Conservation (phyloP, 2,329 filamentous ascomycete species). For the Hypoxylon rubiginosum region DNA sequence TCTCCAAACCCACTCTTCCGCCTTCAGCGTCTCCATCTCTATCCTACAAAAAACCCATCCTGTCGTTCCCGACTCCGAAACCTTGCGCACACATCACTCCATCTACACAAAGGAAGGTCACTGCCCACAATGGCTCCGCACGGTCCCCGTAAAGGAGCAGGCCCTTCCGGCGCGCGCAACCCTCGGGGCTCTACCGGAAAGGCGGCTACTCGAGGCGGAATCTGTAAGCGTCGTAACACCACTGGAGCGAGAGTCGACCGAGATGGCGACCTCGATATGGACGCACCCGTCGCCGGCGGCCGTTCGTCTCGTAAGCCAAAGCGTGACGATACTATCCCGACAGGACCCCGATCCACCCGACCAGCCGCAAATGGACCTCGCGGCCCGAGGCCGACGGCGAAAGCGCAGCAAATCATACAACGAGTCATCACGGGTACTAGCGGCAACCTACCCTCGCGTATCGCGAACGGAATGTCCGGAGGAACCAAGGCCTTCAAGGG, state of each 20-base stretch:
- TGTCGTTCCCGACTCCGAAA: constrained; percentile 8
- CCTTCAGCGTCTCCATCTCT: neutral
- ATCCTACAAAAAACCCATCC: neutral
- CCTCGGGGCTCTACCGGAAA: constrained; percentile 26
- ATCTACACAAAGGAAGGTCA: constrained; percentile 2
- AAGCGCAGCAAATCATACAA: constrained; percentile 59
- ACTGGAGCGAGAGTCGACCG: constrained; percentile 59
- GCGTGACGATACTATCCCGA: constrained; percentile 37
- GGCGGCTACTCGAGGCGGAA: constrained; percentile 59
- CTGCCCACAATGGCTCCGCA: constrained; percentile 45
- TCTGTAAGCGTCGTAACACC: constrained; percentile 63
- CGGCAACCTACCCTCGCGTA: constrained; percentile 53
- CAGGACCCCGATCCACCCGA: constrained; percentile 36
- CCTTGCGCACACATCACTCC: neutral
- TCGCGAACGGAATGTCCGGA: constrained; percentile 51
- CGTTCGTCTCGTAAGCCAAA: constrained; percentile 48
- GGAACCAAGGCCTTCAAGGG: constrained; percentile 43
- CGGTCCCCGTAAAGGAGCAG: constrained; percentile 42
- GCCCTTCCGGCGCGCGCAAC: constrained; percentile 40
- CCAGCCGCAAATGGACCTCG: constrained; percentile 38
- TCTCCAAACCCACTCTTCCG: constrained; percentile 3
- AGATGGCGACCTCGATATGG: constrained; percentile 74
- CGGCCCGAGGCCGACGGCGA: constrained; percentile 47
- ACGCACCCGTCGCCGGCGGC: constrained; percentile 56
- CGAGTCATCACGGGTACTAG: constrained; percentile 58